phyloP scores from a whole-genome alignment of 306 rosid species.

The Lathyrus sativus region DNA sequence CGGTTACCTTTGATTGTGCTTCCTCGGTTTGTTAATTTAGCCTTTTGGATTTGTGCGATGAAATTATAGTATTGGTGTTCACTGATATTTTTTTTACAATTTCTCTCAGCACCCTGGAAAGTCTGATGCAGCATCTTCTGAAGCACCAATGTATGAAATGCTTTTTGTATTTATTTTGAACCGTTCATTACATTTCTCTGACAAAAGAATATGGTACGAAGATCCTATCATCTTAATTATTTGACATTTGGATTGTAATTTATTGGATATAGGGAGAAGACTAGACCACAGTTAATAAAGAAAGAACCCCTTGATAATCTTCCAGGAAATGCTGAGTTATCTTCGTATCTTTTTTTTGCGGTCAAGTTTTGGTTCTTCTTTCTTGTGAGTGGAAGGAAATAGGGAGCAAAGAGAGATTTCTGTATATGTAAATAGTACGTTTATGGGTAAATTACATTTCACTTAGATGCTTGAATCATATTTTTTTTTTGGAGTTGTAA shows the following conservation, averaged over 20 bases:
- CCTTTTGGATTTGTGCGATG: background rate
- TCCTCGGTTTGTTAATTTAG: constrained; percentile 26
- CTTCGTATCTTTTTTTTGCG: constrained; percentile 68
- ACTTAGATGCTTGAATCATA: background rate
- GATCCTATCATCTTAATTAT: constrained; percentile 21
- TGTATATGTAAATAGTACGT: constrained; percentile 3
- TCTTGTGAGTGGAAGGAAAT: constrained; percentile 29
- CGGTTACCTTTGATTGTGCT: background rate
- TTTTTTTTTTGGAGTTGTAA: background rate
- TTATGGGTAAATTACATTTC: constrained; percentile 10
- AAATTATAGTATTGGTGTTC: constrained; percentile 35
- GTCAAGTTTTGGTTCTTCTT: constrained; percentile 25
- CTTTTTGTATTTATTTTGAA: constrained; percentile 33
- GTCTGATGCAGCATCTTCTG: constrained; percentile 61
- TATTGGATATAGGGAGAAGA: constrained; percentile 65
- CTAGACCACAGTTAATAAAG: constrained; percentile 47
- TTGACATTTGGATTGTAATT: constrained; percentile 18
- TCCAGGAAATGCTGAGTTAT: constrained; percentile 65
- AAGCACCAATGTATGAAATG: constrained; percentile 61
- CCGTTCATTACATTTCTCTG: constrained; percentile 17
- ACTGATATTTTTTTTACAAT: constrained; percentile 42
- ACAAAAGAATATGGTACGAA: constrained; percentile 9
- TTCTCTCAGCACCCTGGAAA: constrained; percentile 67
- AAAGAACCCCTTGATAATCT: constrained; percentile 49
- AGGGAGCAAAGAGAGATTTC: constrained; percentile 23